These are phyloP conservation scores for Starmerella bacillaris DNA, from an alignment of 805 yeast genomes.

Conservation along the genomic window DNA sequence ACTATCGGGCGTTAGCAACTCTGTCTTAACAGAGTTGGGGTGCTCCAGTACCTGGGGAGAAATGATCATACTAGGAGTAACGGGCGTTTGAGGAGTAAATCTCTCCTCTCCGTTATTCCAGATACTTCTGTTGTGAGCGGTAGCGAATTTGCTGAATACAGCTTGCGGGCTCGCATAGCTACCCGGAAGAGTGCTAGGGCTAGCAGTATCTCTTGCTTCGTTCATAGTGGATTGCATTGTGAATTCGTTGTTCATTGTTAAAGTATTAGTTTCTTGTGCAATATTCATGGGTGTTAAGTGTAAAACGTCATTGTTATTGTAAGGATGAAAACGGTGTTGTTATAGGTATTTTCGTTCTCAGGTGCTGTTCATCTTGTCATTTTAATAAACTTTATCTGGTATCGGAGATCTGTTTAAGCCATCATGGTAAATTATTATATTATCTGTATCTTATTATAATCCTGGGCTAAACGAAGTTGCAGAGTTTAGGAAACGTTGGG, in stretches of 20 bases:
- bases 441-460: background rate
- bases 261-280: background rate
- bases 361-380: background rate
- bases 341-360: background rate
- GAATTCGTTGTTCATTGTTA: background rate
- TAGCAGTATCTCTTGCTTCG: slow-evolving; percentile 5
- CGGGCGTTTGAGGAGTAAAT: slow-evolving; percentile 10
- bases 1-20: slow-evolving; percentile 12
- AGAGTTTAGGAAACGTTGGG: background rate
- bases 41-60: background rate
- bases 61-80: slow-evolving; percentile 8
- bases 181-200: slow-evolving; percentile 5
- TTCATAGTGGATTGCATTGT: background rate
- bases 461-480: background rate
- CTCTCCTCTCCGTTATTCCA: slow-evolving; percentile 14
- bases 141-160: slow-evolving; percentile 22
- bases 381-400: background rate
- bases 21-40: slow-evolving; percentile 4
- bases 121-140: slow-evolving; percentile 16
- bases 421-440: background rate
- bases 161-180: slow-evolving; percentile 12
- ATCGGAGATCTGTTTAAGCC: slow-evolving; percentile 1
- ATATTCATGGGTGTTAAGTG: background rate
- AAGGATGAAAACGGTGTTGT: background rate
- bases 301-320: background rate